Evolutionary conservation across 2,329 filamentous ascomycete species (phyloP).

Genomic region (Talaromyces rugulosus): DNA sequence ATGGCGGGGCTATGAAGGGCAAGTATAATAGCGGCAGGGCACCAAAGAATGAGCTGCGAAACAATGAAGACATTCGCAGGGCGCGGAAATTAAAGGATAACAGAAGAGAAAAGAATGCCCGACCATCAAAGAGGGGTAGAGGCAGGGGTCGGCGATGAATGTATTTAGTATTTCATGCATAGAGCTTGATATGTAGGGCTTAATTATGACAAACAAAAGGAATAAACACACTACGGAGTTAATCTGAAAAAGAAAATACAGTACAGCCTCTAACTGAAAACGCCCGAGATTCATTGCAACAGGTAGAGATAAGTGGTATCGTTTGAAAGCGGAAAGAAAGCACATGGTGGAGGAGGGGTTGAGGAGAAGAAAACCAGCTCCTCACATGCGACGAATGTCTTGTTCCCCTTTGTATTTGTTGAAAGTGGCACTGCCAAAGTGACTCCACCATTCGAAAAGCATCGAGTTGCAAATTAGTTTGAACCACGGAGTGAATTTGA

Average conservation of each 20-base stretch:
- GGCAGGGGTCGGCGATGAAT: conserved; percentile 10
- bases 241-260: background rate
- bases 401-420: conserved; percentile 83
- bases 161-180: background rate
- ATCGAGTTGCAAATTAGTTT: conserved; percentile 97
- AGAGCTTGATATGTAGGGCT: background rate
- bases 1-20: conserved; percentile 16
- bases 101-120: conserved; percentile 80
- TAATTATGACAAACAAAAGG: background rate
- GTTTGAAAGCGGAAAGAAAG: background rate
- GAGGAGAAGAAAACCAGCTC: background rate
- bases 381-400: conserved; percentile 78
- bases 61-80: conserved; percentile 78
- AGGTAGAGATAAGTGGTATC: background rate
- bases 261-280: background rate
- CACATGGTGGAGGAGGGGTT: background rate
- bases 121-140: conserved; percentile 63
- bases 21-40: conserved; percentile 41
- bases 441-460: conserved; percentile 96
- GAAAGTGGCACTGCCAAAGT: conserved; percentile 68
- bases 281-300: background rate
- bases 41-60: conserved; percentile 77
- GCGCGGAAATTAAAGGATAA: conserved; percentile 71
- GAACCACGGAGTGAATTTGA: conserved; percentile 98
- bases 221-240: background rate